These are phyloP conservation scores for Mucuna pruriens DNA, from an alignment of 306 rosid species.

Conservation along the genomic window DNA sequence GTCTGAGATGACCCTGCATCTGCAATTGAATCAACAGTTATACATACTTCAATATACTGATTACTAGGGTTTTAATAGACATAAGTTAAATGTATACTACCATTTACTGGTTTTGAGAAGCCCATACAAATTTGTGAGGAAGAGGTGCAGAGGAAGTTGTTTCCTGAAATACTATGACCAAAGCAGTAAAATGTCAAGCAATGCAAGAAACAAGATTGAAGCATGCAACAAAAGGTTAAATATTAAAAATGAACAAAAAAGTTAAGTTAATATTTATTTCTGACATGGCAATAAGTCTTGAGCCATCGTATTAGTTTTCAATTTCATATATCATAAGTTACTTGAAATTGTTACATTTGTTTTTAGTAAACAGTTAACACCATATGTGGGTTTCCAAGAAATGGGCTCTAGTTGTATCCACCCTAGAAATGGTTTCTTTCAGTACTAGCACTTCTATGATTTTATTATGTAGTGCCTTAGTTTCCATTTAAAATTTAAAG, in stretches of 20 bases:
- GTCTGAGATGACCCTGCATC: conserved; percentile 62
- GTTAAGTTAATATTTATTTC: background rate
- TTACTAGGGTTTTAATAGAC: conserved; percentile 12
- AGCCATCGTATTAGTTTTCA: background rate
- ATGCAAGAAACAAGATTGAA: conserved; percentile 3
- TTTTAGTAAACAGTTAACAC: background rate
- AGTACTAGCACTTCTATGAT: background rate
- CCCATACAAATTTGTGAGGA: conserved; percentile 58
- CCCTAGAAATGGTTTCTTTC: background rate
- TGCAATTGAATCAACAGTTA: conserved; percentile 42
- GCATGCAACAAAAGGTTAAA: conserved; percentile 8
- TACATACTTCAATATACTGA: conserved; percentile 16
- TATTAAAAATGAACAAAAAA: background rate
- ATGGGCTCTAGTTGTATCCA: conserved; percentile 5
- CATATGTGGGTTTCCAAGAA: background rate
- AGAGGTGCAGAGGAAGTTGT: conserved; percentile 73
- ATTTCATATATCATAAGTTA: background rate
- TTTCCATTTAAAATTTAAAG: background rate
- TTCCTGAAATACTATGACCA: conserved; percentile 74
- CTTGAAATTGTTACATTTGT: background rate
- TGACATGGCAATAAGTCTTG: background rate
- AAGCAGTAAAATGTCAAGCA: conserved; percentile 43
- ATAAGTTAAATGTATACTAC: conserved; percentile 52
- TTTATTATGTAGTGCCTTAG: background rate
- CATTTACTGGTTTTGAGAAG: conserved; percentile 65